Conservation (phyloP, 2,329 filamentous ascomycete genomes). For the Xylaria sp. region DNA sequence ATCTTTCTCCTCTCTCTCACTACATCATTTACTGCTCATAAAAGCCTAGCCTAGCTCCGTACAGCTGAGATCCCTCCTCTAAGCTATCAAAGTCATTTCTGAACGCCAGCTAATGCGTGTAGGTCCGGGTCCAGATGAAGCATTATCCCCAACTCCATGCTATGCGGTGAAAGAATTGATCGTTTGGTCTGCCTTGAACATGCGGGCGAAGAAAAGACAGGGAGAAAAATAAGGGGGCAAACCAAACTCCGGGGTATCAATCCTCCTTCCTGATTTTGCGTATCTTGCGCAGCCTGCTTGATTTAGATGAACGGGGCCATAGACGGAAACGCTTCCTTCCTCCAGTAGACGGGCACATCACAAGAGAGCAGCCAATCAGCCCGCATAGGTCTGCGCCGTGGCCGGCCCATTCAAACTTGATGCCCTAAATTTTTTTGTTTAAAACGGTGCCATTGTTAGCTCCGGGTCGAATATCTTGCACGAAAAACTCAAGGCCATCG, state of each 20-base stretch:
- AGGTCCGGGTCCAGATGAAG: constrained; percentile 15
- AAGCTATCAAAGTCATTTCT: background rate
- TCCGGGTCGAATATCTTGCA: constrained; percentile 64
- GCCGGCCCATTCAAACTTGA: constrained; percentile 43
- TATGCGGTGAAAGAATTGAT: constrained; percentile 27
- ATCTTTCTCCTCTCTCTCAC: background rate
- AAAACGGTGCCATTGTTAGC: constrained; percentile 40
- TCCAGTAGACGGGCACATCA: constrained; percentile 13
- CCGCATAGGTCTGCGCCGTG: constrained; percentile 35
- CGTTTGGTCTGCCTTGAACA: background rate
- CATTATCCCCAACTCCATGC: constrained; percentile 30
- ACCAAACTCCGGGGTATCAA: constrained; percentile 28
- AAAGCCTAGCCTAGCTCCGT: background rate
- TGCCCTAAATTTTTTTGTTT: constrained; percentile 48
- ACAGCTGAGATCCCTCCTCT: background rate
- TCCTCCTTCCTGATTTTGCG: constrained; percentile 8
- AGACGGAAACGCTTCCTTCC: constrained; percentile 13
- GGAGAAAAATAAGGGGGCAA: background rate
- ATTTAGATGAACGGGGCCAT: constrained; percentile 16
- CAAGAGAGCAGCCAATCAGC: constrained; percentile 29
- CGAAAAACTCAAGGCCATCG: constrained; percentile 69
- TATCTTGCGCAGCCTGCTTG: constrained; percentile 16
- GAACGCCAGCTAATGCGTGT: constrained; percentile 35
- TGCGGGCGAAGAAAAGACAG: background rate
- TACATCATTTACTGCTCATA: constrained; percentile 2